Base-by-base conservation (phyloP, 2,329 filamentous ascomycete species). In the Sphaerulina populicola region DNA sequence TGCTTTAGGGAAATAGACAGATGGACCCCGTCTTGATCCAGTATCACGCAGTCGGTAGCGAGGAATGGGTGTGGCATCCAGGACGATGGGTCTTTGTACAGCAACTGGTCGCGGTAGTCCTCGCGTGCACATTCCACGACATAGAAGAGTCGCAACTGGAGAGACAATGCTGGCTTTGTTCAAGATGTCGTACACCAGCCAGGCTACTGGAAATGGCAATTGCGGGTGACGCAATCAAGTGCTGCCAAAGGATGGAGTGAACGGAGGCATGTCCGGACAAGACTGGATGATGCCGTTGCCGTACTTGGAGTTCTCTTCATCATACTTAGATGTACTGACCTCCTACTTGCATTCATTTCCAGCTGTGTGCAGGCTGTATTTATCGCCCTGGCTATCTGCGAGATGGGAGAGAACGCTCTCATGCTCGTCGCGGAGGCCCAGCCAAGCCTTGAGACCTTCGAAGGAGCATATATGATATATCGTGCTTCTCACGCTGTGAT, bases 41-140 rank as follows among this genome's bases (percentile, higher is more conserved):
- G 48, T 53, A 55, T 49, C 56, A 54, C 47, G 53, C 56, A 60
- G 51, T 60, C 47, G 59, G 57, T 62, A 61, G 55, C 57, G 61
- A 64, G 53, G 44, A 55, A 54, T 56, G 56, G 55, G 51, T 54
- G 47, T 56, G 55, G 45, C 27, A 41, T 38, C 53, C 60, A 40
- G 47, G 23, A 51, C 48, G 38, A 21, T 21, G 37, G 5, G 44
- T 39, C 55, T 59, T 60, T 59, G 56, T 58, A 33, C 21, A 46
- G 51, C 35, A 47, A 52, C 59, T 54, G 60, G 45, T 58, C 58
- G 52, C 60, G 47, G 57, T 49, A 51, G 38, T 14, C 29, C 27
- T 57, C 52, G 54, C 44, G 41, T 55, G 44, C 41, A 48, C 52
- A 52, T 52, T 55, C 52, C 52, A 40, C 49, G 41, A 48, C 8